These are phyloP conservation scores for Termitomyces sp. DNA, from an alignment of 768 basidiomycete genomes.

Conservation along the genomic window DNA sequence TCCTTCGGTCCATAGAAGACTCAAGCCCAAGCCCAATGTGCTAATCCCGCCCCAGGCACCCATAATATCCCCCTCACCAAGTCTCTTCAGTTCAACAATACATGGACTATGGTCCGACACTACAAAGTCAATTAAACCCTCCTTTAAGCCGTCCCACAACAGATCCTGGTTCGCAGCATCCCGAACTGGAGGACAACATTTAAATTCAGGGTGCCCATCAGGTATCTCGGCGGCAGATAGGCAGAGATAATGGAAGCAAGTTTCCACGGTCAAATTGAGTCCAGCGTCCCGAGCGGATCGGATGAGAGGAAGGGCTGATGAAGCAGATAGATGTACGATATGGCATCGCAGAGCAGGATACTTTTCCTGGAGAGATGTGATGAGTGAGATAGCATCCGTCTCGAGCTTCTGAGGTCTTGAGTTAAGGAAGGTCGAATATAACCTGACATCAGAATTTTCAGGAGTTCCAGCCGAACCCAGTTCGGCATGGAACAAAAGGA, in stretches of 20 bases:
- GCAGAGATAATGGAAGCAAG: constrained; percentile 95
- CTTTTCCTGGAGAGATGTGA: constrained; percentile 58
- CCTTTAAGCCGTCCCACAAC: constrained; percentile 79
- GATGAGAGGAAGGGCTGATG: constrained; percentile 75
- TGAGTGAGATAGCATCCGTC: constrained; percentile 74
- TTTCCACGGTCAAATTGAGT: constrained; percentile 85
- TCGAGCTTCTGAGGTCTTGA: constrained; percentile 86
- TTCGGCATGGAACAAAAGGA: constrained; percentile 93
- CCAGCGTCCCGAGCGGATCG: constrained; percentile 63
- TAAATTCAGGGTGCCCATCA: constrained; percentile 78
- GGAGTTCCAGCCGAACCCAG: constrained; percentile 38
- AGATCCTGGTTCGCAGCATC: constrained; percentile 64
- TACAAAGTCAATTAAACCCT: constrained; percentile 86
- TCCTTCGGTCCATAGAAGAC: constrained; percentile 87
- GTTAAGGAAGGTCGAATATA: constrained; percentile 78
- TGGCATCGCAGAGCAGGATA: constrained; percentile 79
- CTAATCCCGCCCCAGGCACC: constrained; percentile 94
- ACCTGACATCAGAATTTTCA: constrained; percentile 36
- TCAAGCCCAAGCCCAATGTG: constrained; percentile 85
- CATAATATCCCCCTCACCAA: constrained; percentile 81
- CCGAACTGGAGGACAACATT: constrained; percentile 95
- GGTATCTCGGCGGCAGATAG: constrained; percentile 74
- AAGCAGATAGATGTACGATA: constrained; percentile 93
- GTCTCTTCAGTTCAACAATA: constrained; percentile 72
- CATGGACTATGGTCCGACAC: constrained; percentile 98